Evolutionary conservation across 2,329 filamentous ascomycete species (phyloP), one percentile per base, ranked within the genome.

Genomic region (Aspergillus carbonarius): DNA sequence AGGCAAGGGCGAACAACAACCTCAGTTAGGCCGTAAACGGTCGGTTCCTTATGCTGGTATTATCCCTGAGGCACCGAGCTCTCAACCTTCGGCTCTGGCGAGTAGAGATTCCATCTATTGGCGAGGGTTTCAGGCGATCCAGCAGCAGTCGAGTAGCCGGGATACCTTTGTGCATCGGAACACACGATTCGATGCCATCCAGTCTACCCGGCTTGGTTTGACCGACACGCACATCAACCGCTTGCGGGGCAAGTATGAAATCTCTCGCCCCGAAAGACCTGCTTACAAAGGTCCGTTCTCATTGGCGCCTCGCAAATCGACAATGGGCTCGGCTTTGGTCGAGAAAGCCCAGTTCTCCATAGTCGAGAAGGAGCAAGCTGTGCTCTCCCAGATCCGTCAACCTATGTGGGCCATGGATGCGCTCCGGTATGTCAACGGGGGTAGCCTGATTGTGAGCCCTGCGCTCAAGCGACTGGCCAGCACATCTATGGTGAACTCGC

Each of bases 91-190:
- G 32, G 58, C 62, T 32, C 62, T 67, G 77, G 82, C 56, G 78
- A 82, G 75, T 75, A 87, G 84, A 70, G 90, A 95, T 69, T 88
- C 89, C 3, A 90, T 93, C 5, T 97, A 96, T 76, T 93, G 92
- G 78, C 88, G 90, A 61, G 92, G 92, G 9, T 97, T 96, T 73
- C 87, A 92, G 66, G 87, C 89, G 70, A 84, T 91, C 65, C 79
- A 88, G 47, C 83, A 90, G 59, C 85, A 85, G 32, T 86, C 85
- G 13, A 86, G 85, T 57, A 81, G 82, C 54, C 79, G 82, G 17
- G 95, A 98, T 74, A 87, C 88, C 9, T 96, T 96, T 71, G 84
- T 96, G 55, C 90, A 96, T 74, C 89, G 91, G 42, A 86, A 91
- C 57, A 85, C 90, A 23, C 89, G 95, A 50, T 96, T 93, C 60